Conservation (phyloP, 164 flowering plant genomes). For the Stephania japonica region DNA sequence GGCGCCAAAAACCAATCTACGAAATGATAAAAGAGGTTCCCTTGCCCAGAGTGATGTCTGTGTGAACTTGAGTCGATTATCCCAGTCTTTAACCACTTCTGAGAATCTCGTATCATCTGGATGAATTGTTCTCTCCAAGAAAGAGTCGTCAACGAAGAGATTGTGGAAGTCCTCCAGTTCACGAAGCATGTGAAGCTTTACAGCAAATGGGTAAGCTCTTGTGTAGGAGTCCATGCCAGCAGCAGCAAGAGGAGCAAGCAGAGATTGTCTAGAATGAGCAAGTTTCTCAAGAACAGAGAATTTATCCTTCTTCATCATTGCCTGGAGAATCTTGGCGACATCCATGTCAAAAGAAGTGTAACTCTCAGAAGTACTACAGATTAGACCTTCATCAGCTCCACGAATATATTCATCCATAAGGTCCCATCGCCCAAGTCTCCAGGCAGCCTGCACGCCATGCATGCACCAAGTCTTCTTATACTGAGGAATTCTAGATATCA, state of each 20-base stretch:
- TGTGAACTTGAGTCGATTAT: slow-evolving; percentile 69
- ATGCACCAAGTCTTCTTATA: slow-evolving; percentile 96
- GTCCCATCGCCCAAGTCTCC: slow-evolving; percentile 99
- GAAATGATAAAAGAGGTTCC: slow-evolving; percentile 87
- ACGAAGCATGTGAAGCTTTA: slow-evolving; percentile 86
- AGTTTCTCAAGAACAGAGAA: slow-evolving; percentile 79
- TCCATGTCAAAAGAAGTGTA: slow-evolving; percentile 90
- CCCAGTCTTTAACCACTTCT: slow-evolving; percentile 68
- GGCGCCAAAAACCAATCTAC: slow-evolving; percentile 84
- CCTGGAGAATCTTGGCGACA: slow-evolving; percentile 90
- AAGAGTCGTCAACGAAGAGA: slow-evolving; percentile 68
- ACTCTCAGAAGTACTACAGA: slow-evolving; percentile 79
- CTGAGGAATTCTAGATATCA: slow-evolving; percentile 76
- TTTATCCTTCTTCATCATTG: slow-evolving; percentile 89
- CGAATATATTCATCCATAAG: slow-evolving; percentile 87
- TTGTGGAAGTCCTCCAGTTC: slow-evolving; percentile 86
- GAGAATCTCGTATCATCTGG: slow-evolving; percentile 45
- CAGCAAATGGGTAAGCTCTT: slow-evolving; percentile 88
- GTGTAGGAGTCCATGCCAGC: slow-evolving; percentile 98
- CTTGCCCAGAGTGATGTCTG: slow-evolving; percentile 97
- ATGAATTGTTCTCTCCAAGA: slow-evolving; percentile 67
- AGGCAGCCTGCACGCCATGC: slow-evolving; percentile 99
- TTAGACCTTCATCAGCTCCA: slow-evolving; percentile 75
- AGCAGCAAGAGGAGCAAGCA: slow-evolving; percentile 95
- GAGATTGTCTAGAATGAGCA: slow-evolving; percentile 84